Percentiles rank a stretch among this genome's conserved stretches.
These are phyloP conservation scores for Fusarium sacchari DNA, from an alignment of 2,329 filamentous ascomycete species.

Conservation along the genomic window DNA sequence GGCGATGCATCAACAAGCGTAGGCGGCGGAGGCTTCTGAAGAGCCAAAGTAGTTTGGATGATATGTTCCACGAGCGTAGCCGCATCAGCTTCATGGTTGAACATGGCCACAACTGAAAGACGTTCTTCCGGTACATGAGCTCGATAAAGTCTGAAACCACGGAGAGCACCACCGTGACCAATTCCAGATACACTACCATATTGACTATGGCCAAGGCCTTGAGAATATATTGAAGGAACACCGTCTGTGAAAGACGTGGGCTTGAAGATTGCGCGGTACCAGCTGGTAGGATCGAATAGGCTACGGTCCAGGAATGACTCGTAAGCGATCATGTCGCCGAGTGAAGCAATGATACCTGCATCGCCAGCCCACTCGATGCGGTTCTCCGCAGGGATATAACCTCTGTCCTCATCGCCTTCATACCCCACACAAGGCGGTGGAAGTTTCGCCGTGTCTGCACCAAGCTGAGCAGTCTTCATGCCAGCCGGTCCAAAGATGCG, in stretches of 20 bases:
- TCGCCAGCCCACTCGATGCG: conserved; percentile 28
- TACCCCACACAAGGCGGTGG: conserved; percentile 23
- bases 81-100: conserved; percentile 29
- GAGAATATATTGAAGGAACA: conserved; percentile 13
- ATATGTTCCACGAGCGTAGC: conserved; percentile 9
- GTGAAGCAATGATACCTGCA: conserved; percentile 28
- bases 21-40: conserved; percentile 12
- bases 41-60: conserved; percentile 2
- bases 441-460: conserved; percentile 19
- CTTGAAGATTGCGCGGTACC: conserved; percentile 19
- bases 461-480: conserved; percentile 22
- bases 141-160: conserved; percentile 24
- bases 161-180: conserved; percentile 23
- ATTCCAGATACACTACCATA: conserved; percentile 12
- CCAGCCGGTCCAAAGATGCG: conserved; percentile 26
- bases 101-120: conserved; percentile 25
- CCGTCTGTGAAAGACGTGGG: conserved; percentile 22
- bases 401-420: conserved; percentile 20
- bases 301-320: conserved; percentile 21
- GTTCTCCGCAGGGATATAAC: conserved; percentile 22
- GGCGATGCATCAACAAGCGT: neutral
- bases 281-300: conserved; percentile 17
- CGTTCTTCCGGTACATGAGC: conserved; percentile 24
- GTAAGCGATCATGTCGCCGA: conserved; percentile 25
- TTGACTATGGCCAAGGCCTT: conserved; percentile 14